A percentile compares a stretch with the other conserved stretches of the same genome.
Evolutionary conservation across 2,329 filamentous ascomycete species (phyloP).

Genomic region (Teratosphaeriaceae sp.): DNA sequence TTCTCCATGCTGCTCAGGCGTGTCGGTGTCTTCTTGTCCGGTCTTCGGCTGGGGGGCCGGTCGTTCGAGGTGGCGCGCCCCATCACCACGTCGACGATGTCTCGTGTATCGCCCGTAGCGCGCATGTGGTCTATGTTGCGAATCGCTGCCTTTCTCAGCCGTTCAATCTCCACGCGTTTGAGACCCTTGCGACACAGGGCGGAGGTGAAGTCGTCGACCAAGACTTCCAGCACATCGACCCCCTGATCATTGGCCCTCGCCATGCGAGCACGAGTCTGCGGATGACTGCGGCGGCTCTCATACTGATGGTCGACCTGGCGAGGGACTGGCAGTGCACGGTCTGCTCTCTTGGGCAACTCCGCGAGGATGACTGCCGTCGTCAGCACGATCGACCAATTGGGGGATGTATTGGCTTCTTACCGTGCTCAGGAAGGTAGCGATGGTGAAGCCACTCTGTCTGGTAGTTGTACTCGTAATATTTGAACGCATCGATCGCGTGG

Average conservation of each 20-base stretch:
- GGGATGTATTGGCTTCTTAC: neutral
- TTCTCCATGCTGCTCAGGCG: neutral
- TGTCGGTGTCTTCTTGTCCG: no score
- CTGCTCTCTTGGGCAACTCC: neutral
- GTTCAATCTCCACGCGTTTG: neutral
- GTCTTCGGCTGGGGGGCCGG: neutral
- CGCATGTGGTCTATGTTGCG: slow-evolving; percentile 1
- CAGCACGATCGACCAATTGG: no score
- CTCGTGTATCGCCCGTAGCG: neutral
- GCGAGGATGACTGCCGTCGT: neutral
- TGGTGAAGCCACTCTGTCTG: slow-evolving; percentile 1
- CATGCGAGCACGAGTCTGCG: neutral
- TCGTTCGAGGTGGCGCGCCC: neutral
- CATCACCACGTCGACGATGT: slow-evolving; percentile 6
- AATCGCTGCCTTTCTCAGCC: neutral
- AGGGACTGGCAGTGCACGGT: neutral
- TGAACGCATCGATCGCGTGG: neutral
- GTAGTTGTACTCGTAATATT: slow-evolving; percentile 4
- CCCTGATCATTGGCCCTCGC: neutral
- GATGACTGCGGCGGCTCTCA: neutral
- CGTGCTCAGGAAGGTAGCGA: slow-evolving; percentile 5
- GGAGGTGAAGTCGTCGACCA: slow-evolving; percentile 3
- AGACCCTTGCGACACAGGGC: slow-evolving; percentile 5
- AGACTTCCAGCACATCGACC: slow-evolving; percentile 4
- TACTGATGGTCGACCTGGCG: neutral